phyloP scores from a whole-genome alignment of 148 eudicot genomes.

The Nepenthes mirabilis region DNA sequence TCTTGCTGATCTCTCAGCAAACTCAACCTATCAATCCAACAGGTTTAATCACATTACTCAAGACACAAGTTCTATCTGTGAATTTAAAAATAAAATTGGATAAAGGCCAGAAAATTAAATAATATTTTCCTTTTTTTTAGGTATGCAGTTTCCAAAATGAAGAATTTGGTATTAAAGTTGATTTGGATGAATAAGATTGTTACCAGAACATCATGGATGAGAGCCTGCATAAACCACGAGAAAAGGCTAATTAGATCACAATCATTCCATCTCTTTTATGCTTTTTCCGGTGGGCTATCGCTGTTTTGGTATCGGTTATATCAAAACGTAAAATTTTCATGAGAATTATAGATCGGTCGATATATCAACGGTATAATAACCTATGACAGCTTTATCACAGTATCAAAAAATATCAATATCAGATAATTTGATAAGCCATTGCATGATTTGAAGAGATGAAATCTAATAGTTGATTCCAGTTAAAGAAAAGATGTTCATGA shows the following conservation, averaged over 20 bases:
- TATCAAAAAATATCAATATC: too few relatives aligned
- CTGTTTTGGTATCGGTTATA: too few relatives aligned
- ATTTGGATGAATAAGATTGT: neutral
- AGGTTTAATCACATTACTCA: neutral
- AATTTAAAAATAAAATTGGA: neutral
- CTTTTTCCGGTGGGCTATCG: too few relatives aligned
- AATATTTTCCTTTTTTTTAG: neutral
- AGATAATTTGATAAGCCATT: too few relatives aligned
- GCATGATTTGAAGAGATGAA: too few relatives aligned
- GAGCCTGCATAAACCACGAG: neutral
- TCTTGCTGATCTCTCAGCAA: constrained; percentile 57
- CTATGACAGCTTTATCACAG: too few relatives aligned
- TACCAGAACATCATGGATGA: neutral
- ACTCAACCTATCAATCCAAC: constrained; percentile 9
- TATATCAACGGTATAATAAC: too few relatives aligned
- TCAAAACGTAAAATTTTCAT: too few relatives aligned
- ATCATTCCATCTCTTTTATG: neutral
- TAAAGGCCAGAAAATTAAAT: neutral
- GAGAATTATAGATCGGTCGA: too few relatives aligned
- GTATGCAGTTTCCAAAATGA: neutral
- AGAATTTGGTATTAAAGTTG: neutral
- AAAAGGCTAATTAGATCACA: neutral
- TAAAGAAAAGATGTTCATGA: too few relatives aligned
- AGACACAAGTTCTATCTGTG: neutral
- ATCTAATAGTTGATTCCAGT: too few relatives aligned